These are phyloP conservation scores for Scutellaria minor DNA, from an alignment of 257 asterid genomes.

Conservation along the genomic window DNA sequence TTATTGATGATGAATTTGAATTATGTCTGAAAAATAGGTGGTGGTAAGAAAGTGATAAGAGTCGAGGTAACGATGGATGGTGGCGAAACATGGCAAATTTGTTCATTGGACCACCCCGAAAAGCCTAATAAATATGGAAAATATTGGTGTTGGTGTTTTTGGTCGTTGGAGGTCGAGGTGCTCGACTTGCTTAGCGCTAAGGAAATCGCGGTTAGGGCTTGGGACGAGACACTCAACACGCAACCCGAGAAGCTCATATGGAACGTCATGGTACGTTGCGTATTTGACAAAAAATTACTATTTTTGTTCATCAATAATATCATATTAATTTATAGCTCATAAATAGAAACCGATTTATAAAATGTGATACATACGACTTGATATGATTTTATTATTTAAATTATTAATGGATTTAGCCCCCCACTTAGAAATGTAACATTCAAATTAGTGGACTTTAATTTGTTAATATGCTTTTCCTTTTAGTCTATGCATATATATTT, in stretches of 20 bases:
- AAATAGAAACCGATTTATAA: no score
- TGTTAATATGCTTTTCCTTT: no score
- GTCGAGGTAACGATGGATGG: slow-evolving; percentile 94
- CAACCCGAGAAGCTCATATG: slow-evolving; percentile 94
- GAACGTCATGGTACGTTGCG: slow-evolving; percentile 77
- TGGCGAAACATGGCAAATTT: slow-evolving; percentile 78
- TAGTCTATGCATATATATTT: no score
- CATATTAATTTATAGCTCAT: no score
- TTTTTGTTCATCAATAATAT: neutral
- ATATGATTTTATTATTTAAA: no score
- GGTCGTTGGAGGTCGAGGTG: slow-evolving; percentile 89
- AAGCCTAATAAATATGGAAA: slow-evolving; percentile 79
- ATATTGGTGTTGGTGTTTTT: slow-evolving; percentile 98
- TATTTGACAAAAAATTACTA: neutral
- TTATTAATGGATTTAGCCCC: no score
- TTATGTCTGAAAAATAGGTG: slow-evolving; percentile 49
- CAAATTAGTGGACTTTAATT: no score
- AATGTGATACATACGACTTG: no score
- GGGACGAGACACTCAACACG: slow-evolving; percentile 90
- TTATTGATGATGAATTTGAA: neutral
- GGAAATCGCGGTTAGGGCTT: slow-evolving; percentile 90
- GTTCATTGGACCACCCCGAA: slow-evolving; percentile 69
- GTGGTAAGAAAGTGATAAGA: slow-evolving; percentile 90
- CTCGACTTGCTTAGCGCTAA: slow-evolving; percentile 76
- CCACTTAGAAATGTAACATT: no score